A percentile compares a stretch with the other conserved stretches of the same genome.
Conservation (phyloP, 257 asterid species). For the Plantago elongata region DNA sequence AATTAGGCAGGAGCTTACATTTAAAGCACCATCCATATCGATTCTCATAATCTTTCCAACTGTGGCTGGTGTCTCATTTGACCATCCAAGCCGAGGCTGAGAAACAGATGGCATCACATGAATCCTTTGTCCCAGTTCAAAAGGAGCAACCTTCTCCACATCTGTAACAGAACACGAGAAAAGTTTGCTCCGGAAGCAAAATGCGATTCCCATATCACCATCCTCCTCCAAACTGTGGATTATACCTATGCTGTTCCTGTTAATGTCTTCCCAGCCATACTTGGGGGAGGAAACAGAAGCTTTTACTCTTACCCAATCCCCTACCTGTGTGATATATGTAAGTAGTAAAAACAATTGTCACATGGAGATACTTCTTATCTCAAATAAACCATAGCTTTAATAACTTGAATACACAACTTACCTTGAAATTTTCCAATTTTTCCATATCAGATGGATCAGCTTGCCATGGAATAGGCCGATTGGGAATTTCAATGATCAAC, state of each 20-base stretch:
- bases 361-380: background rate
- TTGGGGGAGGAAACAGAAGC: conserved; percentile 94
- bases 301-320: conserved; percentile 90
- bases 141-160: conserved; percentile 84
- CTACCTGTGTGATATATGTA: conserved; percentile 48
- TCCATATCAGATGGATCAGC: conserved; percentile 99
- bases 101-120: conserved; percentile 69
- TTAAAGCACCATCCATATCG: conserved; percentile 94
- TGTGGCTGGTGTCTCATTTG: conserved; percentile 84
- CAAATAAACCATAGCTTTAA: conserved; percentile 11
- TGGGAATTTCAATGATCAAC: conserved; percentile 77
- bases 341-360: background rate
- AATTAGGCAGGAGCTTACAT: conserved; percentile 51
- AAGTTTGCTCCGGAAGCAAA: conserved; percentile 92
- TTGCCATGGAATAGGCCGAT: conserved; percentile 93
- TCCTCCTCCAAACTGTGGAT: conserved; percentile 97
- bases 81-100: conserved; percentile 98
- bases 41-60: conserved; percentile 80
- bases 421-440: conserved; percentile 91
- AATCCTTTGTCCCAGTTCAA: conserved; percentile 84
- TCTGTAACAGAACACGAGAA: conserved; percentile 91
- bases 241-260: conserved; percentile 75
- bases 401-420: conserved; percentile 26
- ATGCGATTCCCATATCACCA: conserved; percentile 94
- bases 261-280: conserved; percentile 96